Base-by-base conservation (phyloP, 176 grass and related monocot genomes). In the Aegilops longissima region DNA sequence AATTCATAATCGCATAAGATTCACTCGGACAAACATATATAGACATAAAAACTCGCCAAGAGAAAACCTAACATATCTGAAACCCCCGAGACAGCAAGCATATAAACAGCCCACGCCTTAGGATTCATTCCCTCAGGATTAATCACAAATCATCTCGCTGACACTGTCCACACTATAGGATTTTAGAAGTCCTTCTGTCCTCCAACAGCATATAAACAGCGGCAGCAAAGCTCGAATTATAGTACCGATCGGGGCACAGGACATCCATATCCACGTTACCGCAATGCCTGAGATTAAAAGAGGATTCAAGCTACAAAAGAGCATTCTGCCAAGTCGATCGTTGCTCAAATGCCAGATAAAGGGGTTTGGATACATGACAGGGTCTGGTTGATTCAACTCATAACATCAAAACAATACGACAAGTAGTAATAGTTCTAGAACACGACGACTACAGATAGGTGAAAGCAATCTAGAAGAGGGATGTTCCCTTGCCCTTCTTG, bases 401-500 rank as follows among this genome's bases (percentile, higher is more conserved):
- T 91, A 82, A 78, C 69, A 64, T 7, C 5, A 0, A 54, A 6
- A 25, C 3, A 24, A 4, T 5, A 80, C 8, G 18, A 49, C 40
- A 85, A 12, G 66, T 64, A 30, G 63, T 66, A 30, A 66, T 21
- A 21, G 42, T 70, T 61, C 68, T 66, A 66, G 81, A 80, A 29
- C 9, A 76, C 38, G 24, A 67, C 44, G 30, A 66, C 44, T 35
- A 31, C 79, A 87, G 42, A 88, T 76, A 78, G 76, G 76, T 35
- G 45, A 83, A 64, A 63, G 3, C 63, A 76, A 85, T 69, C 85
- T 92, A 98, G 86, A 98, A 95, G 38, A 98, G 96, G 2, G 93
- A 95, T 33, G 96, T 98, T 72, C 96, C 96, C 92, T 98, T 98
- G 73, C 96, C 96, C 91, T 95, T 98, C 92, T 95, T 98, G 88